Conservation (phyloP, 805 yeast species). For the Ogataea allantospora region DNA sequence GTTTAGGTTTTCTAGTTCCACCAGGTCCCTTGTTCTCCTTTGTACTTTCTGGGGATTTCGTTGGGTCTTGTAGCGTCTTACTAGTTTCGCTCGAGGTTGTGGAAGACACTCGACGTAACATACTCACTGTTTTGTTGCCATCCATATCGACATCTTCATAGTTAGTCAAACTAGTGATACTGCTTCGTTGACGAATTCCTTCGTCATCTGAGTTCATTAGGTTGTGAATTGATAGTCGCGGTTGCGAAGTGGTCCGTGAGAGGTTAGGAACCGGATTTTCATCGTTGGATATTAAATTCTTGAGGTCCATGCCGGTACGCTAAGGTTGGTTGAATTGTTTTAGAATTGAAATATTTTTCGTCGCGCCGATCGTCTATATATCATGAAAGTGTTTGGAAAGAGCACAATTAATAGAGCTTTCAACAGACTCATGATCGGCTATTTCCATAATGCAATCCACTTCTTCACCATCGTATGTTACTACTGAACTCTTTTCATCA, state of each 20-base stretch:
- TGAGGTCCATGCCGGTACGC: conserved; percentile 27
- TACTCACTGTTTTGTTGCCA: conserved; percentile 39
- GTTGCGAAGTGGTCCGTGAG: conserved; percentile 23
- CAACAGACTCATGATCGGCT: background rate
- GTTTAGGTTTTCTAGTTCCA: conserved; percentile 45
- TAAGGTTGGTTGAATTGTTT: background rate
- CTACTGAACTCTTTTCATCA: conserved; percentile 11
- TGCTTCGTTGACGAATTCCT: conserved; percentile 25
- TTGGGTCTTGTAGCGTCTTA: conserved; percentile 22
- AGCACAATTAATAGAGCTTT: background rate
- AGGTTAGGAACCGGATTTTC: conserved; percentile 17
- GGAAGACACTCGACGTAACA: conserved; percentile 18
- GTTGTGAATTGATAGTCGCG: conserved; percentile 33
- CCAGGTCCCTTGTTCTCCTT: conserved; percentile 25
- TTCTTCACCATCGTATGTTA: background rate
- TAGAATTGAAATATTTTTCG: conserved; percentile 1
- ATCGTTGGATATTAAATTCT: conserved; percentile 30
- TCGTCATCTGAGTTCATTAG: conserved; percentile 29
- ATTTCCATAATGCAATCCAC: background rate
- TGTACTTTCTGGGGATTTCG: conserved; percentile 29
- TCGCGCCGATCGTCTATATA: conserved; percentile 10
- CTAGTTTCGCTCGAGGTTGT: conserved; percentile 1
- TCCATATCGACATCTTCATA: conserved; percentile 44
- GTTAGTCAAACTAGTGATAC: conserved; percentile 41
- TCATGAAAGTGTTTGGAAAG: background rate